Evolutionary conservation across 2,329 filamentous ascomycete species (phyloP), one percentile per base, ranked within the genome.

Genomic region (Microascus cirrosus): DNA sequence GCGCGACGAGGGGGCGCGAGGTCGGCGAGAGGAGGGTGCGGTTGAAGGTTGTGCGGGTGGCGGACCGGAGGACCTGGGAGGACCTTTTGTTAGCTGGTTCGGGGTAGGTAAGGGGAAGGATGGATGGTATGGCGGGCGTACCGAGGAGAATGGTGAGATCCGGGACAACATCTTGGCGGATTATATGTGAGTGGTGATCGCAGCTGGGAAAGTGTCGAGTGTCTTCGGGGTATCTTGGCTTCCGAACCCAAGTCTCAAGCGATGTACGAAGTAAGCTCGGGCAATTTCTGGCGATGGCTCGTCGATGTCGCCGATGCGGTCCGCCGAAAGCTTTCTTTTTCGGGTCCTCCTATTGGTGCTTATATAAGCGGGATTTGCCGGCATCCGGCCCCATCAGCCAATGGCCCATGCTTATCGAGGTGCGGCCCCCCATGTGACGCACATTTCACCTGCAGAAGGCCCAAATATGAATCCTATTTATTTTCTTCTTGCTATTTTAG

Each of bases 1-100:
- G 87, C 60, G 80, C 73, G 61, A 78, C 77, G 66, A 71, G 65
- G 54, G 68, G 67, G 11, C 32, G 32, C 34, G 24, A 48, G n/a
- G 48, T 22, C 51, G 56, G 56, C 32, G 56, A 13, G 35, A 48
- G 56, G 51, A 54, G 12, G 15, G 56, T 50, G 28, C 59, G 57
- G 58, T 60, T 54, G 61, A 64, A 61, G 58, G 62, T 53, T 3
- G 53, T 52, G 51, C 60, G 60, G 52, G 58, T 54, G 18, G 56
- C 51, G 20, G 56, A 11, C 18, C 56, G 56, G 35, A 58, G 52
- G 56, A 50, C 51, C 52, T 51, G 22, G 24, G 22, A 22, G 13
- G 56, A 12, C 11, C 13, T 32, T n/a, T 34, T 42, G 39, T 56
- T 51, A 51, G 55, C 24, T 51, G 28, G 22, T n/a, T 32, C 28